These are phyloP conservation scores for Phytophthora citricola DNA, from an alignment of 352 stramenopile species.

Conservation along the genomic window DNA sequence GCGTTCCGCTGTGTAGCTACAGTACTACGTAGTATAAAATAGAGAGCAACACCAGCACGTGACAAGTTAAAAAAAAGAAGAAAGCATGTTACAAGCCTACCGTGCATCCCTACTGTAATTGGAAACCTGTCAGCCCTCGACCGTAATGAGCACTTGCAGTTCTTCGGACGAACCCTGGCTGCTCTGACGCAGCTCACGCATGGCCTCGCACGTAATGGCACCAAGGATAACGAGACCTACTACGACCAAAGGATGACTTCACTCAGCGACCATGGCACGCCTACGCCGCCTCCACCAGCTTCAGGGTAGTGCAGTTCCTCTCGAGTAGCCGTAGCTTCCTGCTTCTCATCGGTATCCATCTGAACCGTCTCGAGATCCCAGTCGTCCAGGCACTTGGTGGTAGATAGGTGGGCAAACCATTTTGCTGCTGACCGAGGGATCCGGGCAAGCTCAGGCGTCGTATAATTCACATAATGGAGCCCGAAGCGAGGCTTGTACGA, in stretches of 20 bases:
- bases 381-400: slow-evolving; percentile 65
- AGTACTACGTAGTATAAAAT: too few relatives aligned
- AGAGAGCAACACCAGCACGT: neutral
- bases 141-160: slow-evolving; percentile 42
- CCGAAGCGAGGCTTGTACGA: slow-evolving; percentile 68
- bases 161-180: slow-evolving; percentile 27
- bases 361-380: slow-evolving; percentile 12
- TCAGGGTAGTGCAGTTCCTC: slow-evolving; percentile 16
- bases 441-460: slow-evolving; percentile 38
- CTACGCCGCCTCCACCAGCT: slow-evolving; percentile 7
- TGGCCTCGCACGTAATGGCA: slow-evolving; percentile 40
- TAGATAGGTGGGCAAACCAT: slow-evolving; percentile 64
- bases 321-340: slow-evolving; percentile 11
- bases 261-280: slow-evolving; percentile 37
- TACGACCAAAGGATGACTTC: slow-evolving; percentile 39
- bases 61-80: slow-evolving; percentile 1
- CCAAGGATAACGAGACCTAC: slow-evolving; percentile 34
- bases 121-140: slow-evolving; percentile 23
- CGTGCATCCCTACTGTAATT: slow-evolving; percentile 13
- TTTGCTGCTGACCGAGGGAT: slow-evolving; percentile 53
- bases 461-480: slow-evolving; percentile 64
- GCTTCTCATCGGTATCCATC: slow-evolving; percentile 14
- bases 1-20: neutral
- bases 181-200: slow-evolving; percentile 37
- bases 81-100: slow-evolving; percentile 14